Conservation (phyloP, 2,329 filamentous ascomycete genomes). For the Atkinsonella hypoxylon region DNA sequence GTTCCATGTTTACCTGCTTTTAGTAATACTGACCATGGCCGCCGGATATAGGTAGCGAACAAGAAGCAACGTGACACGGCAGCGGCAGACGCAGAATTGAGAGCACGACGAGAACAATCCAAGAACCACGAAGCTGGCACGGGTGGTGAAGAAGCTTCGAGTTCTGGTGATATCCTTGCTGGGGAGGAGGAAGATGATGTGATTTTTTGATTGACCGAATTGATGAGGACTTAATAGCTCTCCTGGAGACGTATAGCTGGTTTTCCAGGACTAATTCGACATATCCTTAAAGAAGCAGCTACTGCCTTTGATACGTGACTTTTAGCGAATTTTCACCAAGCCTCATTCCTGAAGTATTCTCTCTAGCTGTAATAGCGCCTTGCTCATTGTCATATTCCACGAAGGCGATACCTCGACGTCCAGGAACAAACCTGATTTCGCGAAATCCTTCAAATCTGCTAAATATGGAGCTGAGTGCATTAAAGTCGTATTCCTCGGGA, state of each 20-base stretch:
- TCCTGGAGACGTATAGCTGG: not conserved
- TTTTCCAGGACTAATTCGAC: too few species aligned
- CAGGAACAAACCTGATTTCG: slow-evolving; percentile 82
- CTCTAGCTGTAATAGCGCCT: slow-evolving; percentile 85
- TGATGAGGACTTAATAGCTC: not conserved
- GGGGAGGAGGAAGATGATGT: slow-evolving; percentile 73
- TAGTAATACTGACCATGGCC: not conserved
- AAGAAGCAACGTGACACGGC: slow-evolving; percentile 74
- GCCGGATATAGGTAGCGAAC: slow-evolving; percentile 45
- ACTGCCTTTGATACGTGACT: slow-evolving; percentile 93
- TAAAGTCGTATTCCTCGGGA: slow-evolving; percentile 74
- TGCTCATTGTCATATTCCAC: slow-evolving; percentile 90
- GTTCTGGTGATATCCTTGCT: slow-evolving; percentile 53
- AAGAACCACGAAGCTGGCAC: slow-evolving; percentile 16
- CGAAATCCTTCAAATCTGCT: slow-evolving; percentile 85
- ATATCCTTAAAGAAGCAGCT: slow-evolving; percentile 10
- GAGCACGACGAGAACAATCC: slow-evolving; percentile 51
- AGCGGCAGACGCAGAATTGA: slow-evolving; percentile 61
- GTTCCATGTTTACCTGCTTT: not conserved
- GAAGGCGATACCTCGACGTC: slow-evolving; percentile 80
- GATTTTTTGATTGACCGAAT: slow-evolving; percentile 50
- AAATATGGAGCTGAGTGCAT: slow-evolving; percentile 70
- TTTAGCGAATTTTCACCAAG: slow-evolving; percentile 72
- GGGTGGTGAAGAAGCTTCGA: slow-evolving; percentile 27
- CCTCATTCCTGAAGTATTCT: slow-evolving; percentile 77